Conservation (phyloP, 495 filamentous ascomycete species). For the Xylaria flabelliformis region DNA sequence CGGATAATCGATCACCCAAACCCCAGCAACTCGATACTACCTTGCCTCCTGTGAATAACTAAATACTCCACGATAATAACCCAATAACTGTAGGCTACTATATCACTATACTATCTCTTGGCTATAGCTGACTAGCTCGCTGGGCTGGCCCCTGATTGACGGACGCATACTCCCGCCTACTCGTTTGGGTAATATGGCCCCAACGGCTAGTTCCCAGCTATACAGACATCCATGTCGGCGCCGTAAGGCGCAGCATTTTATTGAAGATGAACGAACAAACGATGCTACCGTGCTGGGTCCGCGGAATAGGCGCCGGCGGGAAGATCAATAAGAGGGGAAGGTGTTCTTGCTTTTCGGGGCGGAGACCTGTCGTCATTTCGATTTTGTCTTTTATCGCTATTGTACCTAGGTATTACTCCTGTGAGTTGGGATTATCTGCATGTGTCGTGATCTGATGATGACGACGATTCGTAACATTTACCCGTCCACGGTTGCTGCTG, state of each 20-base stretch:
- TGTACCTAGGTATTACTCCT: background rate
- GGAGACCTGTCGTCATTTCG: background rate
- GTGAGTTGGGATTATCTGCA: background rate
- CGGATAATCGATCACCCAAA: conserved; percentile 19
- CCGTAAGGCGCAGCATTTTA: conserved; percentile 12
- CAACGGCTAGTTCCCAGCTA: background rate
- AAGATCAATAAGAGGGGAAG: conserved; percentile 17
- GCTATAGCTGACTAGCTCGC: conserved; percentile 8
- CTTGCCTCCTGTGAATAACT: background rate
- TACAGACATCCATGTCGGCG: conserved; percentile 4
- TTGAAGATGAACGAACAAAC: conserved; percentile 8
- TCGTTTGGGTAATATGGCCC: conserved; percentile 3
- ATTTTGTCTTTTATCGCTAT: background rate
- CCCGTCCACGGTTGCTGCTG: background rate
- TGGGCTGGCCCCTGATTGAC: conserved; percentile 12
- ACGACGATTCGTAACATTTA: conserved; percentile 13
- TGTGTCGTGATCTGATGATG: conserved; percentile 12
- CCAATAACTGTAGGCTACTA: background rate
- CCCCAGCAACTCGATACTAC: background rate
- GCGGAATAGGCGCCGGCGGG: conserved; percentile 8
- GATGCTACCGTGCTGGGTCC: conserved; percentile 9
- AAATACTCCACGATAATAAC: conserved; percentile 15
- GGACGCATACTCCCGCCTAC: conserved; percentile 21
- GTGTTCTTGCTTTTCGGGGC: conserved; percentile 10
- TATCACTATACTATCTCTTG: conserved; percentile 12